Percentiles rank a stretch among this genome's conserved stretches.
Conservation (phyloP, 371 early-diverging fungal genomes). For the Mortierella polycephala region DNA sequence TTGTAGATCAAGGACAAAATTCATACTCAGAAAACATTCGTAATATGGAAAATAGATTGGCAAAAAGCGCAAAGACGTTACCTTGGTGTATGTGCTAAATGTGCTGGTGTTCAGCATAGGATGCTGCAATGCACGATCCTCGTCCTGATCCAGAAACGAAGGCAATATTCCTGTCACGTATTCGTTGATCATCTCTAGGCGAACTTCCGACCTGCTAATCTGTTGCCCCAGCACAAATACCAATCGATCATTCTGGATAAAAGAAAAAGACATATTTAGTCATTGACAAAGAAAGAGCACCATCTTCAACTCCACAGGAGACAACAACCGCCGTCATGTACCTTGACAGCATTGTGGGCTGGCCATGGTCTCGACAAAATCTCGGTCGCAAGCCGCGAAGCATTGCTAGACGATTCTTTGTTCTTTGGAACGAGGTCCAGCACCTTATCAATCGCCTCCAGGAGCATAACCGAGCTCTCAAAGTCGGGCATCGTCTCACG, state of each 20-base stretch:
- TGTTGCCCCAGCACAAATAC: constrained; percentile 58
- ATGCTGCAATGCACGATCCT: constrained; percentile 53
- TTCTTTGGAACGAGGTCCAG: constrained; percentile 37
- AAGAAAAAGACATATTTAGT: not conserved
- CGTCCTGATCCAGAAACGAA: constrained; percentile 56
- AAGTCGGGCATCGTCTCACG: constrained; percentile 46
- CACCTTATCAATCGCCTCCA: constrained; percentile 41
- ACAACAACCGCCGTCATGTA: constrained; percentile 3
- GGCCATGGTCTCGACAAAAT: constrained; percentile 43
- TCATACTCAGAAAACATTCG: not conserved
- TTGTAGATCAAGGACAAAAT: not conserved
- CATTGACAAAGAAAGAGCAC: not conserved
- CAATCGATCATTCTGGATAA: constrained; percentile 30
- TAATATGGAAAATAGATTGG: not conserved
- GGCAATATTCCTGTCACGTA: constrained; percentile 61
- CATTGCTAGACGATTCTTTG: constrained; percentile 19
- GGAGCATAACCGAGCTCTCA: constrained; percentile 32
- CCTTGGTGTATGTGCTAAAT: constrained; percentile 63
- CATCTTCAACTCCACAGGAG: too few species aligned
- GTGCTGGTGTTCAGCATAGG: constrained; percentile 64
- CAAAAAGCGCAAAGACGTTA: not conserved
- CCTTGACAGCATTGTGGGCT: constrained; percentile 23
- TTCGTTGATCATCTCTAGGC: constrained; percentile 57
- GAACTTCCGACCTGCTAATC: constrained; percentile 58
- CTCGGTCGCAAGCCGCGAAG: constrained; percentile 31